A percentile compares a stretch with the other conserved stretches of the same genome.
These are phyloP conservation scores for Oldenlandia corymbosa DNA, from an alignment of 257 asterid genomes.

Conservation along the genomic window DNA sequence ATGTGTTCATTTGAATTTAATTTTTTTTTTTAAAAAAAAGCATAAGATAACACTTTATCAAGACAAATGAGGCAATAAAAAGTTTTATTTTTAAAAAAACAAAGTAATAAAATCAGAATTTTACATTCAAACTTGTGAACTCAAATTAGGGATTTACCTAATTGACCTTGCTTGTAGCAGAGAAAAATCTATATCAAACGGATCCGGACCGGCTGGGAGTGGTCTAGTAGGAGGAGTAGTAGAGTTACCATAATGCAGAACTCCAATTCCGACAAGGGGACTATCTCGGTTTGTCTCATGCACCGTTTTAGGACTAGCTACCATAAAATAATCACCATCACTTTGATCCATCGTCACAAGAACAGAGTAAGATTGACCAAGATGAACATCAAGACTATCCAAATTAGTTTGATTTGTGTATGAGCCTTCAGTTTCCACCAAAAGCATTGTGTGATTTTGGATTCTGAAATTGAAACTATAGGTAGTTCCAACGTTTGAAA, in stretches of 20 bases:
- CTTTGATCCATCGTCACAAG: conserved; percentile 48
- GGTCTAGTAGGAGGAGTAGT: conserved; percentile 37
- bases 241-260: conserved; percentile 57
- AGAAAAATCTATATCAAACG: conserved; percentile 42
- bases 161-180: conserved; percentile 50
- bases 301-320: conserved; percentile 54
- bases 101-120: too few species aligned
- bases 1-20: too few species aligned
- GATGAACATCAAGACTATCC: conserved; percentile 56
- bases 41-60: too few species aligned
- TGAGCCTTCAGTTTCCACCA: conserved; percentile 71
- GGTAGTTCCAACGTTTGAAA: conserved; percentile 51
- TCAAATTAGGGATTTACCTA: conserved; percentile 29
- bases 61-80: too few species aligned
- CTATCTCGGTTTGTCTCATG: conserved; percentile 9
- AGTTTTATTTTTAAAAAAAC: too few species aligned
- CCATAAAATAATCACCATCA: conserved; percentile 46
- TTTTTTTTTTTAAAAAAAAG: too few species aligned
- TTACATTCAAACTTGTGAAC: too few species aligned
- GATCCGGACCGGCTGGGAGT: conserved; percentile 54
- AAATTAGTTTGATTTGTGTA: conserved; percentile 41
- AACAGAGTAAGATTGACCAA: conserved; percentile 76
- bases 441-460: conserved; percentile 46
- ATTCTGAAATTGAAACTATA: conserved; percentile 62
- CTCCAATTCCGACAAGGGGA: conserved; percentile 39